Base-by-base conservation (phyloP, 306 rosid genomes). In the Vigna trinervia region DNA sequence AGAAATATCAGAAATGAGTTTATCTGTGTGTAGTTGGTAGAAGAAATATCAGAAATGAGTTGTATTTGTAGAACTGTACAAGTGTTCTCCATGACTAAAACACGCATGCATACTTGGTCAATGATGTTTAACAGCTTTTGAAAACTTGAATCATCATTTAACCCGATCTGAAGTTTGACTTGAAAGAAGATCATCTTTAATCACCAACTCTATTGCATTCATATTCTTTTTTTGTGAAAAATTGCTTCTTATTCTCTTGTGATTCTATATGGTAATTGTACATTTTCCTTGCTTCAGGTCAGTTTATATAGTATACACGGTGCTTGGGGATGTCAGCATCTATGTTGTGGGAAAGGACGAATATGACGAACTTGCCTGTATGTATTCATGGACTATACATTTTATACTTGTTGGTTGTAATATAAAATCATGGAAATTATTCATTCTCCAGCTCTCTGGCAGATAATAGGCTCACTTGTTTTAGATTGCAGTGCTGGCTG, bases 321-420 rank as follows among this genome's bases (percentile, higher is more conserved):
- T 90, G 66, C 95, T 94, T 39, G 98, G 98, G 23, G 97, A 94
- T 85, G 97, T 94, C 85, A 89, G 93, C 79, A 89, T 94, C 79
- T 94, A 83, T 66, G 82, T 90, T 48, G 95, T 90, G 76, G 98
- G 98, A 66, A 94, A 94, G 89, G 98, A 94, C 2, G 96, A 86
- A 84, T 92, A 88, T 36, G 97, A 92, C 75, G 97, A 90, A 81
- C 92, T 92, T 83, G 96, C 97, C 19, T 82, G 96, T 92, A 85
- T 53, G 96, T 90, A 75, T 75, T 61, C 56, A 5, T 8, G 48
- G 13, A 59, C 30, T 76, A 63, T 39, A 11, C 76, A 19, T 70
- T 63, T 45, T 48, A 39, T 11, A 45, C 12, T 20, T 23, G 28
- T 43, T 34, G 17, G 67, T 77, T 45, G 32, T 58, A 14, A 76